Evolutionary conservation across 495 filamentous ascomycete species (phyloP).

Genomic region (Neurospora sp.): DNA sequence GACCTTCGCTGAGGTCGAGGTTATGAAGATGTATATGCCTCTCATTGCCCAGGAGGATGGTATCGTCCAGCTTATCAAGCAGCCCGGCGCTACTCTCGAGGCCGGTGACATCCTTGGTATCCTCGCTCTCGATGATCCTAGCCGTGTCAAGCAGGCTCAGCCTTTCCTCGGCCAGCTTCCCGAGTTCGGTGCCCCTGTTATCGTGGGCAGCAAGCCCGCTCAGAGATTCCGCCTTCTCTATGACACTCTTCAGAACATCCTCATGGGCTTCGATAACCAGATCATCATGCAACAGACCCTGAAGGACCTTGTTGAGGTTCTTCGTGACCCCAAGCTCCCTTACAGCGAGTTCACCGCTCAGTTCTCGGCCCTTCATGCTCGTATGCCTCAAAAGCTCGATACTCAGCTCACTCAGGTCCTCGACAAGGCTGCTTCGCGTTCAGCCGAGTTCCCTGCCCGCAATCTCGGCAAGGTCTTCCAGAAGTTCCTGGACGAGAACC

Average conservation of each 20-base stretch:
- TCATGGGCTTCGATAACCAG: constrained; percentile 93
- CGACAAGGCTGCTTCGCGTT: constrained; percentile 65
- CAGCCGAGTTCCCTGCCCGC: constrained; percentile 86
- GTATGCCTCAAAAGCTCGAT: constrained; percentile 92
- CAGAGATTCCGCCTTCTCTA: constrained; percentile 73
- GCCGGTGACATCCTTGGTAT: constrained; percentile 99
- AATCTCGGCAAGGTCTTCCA: constrained; percentile 70
- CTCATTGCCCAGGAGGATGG: constrained; percentile 94
- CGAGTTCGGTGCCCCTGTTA: constrained; percentile 71
- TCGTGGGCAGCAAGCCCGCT: constrained; percentile 84
- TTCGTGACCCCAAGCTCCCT: constrained; percentile 81
- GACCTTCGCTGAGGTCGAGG: constrained; percentile 93
- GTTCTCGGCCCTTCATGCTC: constrained; percentile 85
- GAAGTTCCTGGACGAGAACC: constrained; percentile 84
- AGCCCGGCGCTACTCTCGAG: constrained; percentile 94
- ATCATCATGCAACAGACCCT: constrained; percentile 86
- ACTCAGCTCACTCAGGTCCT: constrained; percentile 69
- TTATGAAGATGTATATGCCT: constrained; percentile 99
- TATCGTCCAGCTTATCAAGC: constrained; percentile 96
- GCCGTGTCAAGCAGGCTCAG: constrained; percentile 91
- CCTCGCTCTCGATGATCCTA: constrained; percentile 88
- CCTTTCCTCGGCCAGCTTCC: constrained; percentile 92
- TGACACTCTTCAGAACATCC: constrained; percentile 76
- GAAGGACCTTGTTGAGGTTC: constrained; percentile 80
- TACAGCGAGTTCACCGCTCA: constrained; percentile 96